Percentiles rank a stretch among this genome's conserved stretches.
phyloP scores from a whole-genome alignment of 1,284 basidiomycete species.

The Thelephora terrestris region DNA sequence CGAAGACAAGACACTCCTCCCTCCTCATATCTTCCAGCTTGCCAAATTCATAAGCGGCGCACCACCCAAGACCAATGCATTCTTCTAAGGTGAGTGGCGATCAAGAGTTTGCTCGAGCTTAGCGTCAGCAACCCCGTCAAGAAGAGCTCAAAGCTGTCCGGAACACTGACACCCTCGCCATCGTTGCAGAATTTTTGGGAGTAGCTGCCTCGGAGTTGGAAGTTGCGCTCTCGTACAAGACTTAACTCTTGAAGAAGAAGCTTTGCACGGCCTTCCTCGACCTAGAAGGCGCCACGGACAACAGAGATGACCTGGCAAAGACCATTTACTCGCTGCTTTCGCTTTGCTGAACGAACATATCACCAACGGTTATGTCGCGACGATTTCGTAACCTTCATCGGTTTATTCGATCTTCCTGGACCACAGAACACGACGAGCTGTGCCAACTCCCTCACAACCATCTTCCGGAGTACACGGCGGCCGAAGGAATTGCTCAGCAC shows the following conservation, averaged over 20 bases:
- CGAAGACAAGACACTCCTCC: constrained; percentile 32
- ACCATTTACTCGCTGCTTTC: constrained; percentile 88
- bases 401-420: constrained; percentile 95
- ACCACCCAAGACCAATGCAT: constrained; percentile 92
- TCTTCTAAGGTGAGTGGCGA: constrained; percentile 82
- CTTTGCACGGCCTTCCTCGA: constrained; percentile 95
- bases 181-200: constrained; percentile 89
- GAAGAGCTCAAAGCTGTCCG: constrained; percentile 89
- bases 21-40: constrained; percentile 79
- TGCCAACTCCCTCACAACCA: constrained; percentile 79
- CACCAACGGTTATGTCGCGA: constrained; percentile 87
- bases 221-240: constrained; percentile 84
- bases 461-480: constrained; percentile 71
- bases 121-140: constrained; percentile 86
- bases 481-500: constrained; percentile 71
- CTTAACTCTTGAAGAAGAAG: constrained; percentile 88
- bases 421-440: constrained; percentile 78
- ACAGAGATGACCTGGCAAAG: constrained; percentile 89
- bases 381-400: constrained; percentile 86
- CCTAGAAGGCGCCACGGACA: constrained; percentile 84
- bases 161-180: constrained; percentile 69
- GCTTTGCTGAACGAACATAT: constrained; percentile 96
- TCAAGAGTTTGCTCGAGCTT: constrained; percentile 84
- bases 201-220: constrained; percentile 71
- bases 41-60: constrained; percentile 93